Evolutionary conservation across 768 basidiomycete species (phyloP).

Genomic region (Rhizopogon vinicolor): DNA sequence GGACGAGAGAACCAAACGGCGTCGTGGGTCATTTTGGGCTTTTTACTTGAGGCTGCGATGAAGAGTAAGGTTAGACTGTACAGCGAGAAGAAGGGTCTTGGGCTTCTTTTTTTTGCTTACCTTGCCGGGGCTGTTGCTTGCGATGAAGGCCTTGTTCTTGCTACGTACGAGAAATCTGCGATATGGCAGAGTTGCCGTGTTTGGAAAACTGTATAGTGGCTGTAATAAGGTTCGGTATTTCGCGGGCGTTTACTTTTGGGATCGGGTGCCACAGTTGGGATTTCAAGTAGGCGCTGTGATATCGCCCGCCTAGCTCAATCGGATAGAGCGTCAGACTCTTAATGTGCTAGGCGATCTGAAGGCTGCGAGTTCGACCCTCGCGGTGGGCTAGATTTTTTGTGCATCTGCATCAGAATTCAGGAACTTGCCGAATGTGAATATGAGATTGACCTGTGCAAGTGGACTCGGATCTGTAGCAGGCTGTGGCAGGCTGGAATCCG

Average conservation of each 20-base stretch:
- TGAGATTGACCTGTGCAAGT: too few species aligned
- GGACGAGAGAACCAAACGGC: slow-evolving; percentile 97
- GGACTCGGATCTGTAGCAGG: too few species aligned
- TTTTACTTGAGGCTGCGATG: slow-evolving; percentile 4
- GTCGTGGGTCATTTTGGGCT: slow-evolving; percentile 88
- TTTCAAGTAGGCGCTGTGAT: neutral
- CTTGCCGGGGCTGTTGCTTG: slow-evolving; percentile 15
- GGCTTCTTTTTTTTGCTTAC: slow-evolving; percentile 7
- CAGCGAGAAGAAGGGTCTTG: neutral
- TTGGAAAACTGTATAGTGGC: slow-evolving; percentile 10
- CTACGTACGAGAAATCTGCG: neutral
- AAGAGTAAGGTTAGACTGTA: neutral
- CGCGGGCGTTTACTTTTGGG: too few species aligned
- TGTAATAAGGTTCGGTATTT: slow-evolving; percentile 5
- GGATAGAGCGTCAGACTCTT: slow-evolving; percentile 54
- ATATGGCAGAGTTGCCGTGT: slow-evolving; percentile 2
- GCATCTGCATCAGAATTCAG: too few species aligned
- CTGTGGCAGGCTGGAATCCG: too few species aligned
- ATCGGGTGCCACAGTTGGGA: too few species aligned
- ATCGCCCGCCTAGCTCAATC: slow-evolving; percentile 46
- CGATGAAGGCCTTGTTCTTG: slow-evolving; percentile 1
- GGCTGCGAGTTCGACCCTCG: slow-evolving; percentile 85
- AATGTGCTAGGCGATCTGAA: slow-evolving; percentile 48
- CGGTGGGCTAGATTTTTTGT: slow-evolving; percentile 56
- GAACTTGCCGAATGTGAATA: too few species aligned